phyloP scores from a whole-genome alignment of 345 rosid species.

The Eucalyptus melliodora region DNA sequence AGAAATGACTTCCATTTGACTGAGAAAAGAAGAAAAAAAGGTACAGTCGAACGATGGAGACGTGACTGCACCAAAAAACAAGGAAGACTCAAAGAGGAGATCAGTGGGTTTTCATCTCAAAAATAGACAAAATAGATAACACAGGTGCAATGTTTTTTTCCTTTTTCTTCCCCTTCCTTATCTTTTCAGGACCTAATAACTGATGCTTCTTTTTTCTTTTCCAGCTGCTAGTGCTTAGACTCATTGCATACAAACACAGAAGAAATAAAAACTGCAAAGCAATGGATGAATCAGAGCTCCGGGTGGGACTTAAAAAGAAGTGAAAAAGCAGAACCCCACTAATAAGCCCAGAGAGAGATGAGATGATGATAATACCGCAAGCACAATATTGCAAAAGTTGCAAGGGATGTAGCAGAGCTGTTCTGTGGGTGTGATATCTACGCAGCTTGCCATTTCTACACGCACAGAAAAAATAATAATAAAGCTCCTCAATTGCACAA shows the following conservation, averaged over 20 bases:
- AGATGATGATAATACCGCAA: conserved; percentile 52
- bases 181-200: neutral
- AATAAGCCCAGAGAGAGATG: neutral
- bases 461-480: neutral
- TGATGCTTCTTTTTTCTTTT: neutral
- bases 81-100: neutral
- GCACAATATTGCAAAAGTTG: conserved; percentile 96
- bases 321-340: conserved; percentile 2
- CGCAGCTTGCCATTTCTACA: conserved; percentile 21
- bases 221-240: neutral
- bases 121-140: neutral
- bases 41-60: conserved; percentile 34
- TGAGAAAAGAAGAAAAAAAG: conserved; percentile 28
- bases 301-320: neutral
- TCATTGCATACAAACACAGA: neutral
- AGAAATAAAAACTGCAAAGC: neutral
- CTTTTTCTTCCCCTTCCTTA: neutral
- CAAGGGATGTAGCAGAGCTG: conserved; percentile 99
- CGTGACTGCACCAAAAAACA: conserved; percentile 20
- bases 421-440: conserved; percentile 30
- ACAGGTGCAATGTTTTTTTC: neutral
- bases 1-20: conserved; percentile 28
- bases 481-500: neutral
- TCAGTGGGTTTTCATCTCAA: neutral
- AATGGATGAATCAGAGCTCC: neutral